These are phyloP conservation scores for Pseudopithomyces maydicus DNA, from an alignment of 2,329 filamentous ascomycete species.

Conservation along the genomic window DNA sequence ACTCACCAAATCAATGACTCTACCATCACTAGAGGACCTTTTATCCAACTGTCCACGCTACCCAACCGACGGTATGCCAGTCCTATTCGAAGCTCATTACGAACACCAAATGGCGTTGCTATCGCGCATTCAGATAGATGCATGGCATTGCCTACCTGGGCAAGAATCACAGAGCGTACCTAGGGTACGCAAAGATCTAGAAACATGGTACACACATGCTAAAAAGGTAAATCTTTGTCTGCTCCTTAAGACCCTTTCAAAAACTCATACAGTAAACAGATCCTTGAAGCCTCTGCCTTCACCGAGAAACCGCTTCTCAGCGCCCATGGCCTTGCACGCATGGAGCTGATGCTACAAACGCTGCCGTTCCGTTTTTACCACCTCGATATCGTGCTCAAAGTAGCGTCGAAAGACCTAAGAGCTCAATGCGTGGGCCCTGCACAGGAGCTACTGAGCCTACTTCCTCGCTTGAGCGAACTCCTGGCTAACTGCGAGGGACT, in stretches of 20 bases:
- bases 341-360: constrained; percentile 3
- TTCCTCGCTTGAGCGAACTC: constrained; percentile 1
- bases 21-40: constrained; percentile 7
- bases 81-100: constrained; percentile 7
- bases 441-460: constrained; percentile 6
- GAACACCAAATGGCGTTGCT: constrained; percentile 5
- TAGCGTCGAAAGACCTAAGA: not conserved
- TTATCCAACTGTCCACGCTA: not conserved
- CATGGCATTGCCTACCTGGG: constrained; percentile 10
- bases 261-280: not conserved
- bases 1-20: not conserved
- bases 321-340: not conserved
- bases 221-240: not conserved
- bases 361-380: constrained; percentile 3
- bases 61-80: not conserved
- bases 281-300: constrained; percentile 9
- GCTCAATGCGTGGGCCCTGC: constrained; percentile 5
- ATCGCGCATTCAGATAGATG: constrained; percentile 4
- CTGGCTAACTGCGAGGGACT: not conserved
- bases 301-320: constrained; percentile 7
- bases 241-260: not conserved
- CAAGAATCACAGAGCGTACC: not conserved
- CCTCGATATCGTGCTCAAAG: constrained; percentile 4
- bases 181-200: not conserved
- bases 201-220: constrained; percentile 1